A percentile compares a stretch with the other conserved stretches of the same genome.
Conservation (phyloP, 768 basidiomycete species). For the Rhodotorula kratochvilovae region DNA sequence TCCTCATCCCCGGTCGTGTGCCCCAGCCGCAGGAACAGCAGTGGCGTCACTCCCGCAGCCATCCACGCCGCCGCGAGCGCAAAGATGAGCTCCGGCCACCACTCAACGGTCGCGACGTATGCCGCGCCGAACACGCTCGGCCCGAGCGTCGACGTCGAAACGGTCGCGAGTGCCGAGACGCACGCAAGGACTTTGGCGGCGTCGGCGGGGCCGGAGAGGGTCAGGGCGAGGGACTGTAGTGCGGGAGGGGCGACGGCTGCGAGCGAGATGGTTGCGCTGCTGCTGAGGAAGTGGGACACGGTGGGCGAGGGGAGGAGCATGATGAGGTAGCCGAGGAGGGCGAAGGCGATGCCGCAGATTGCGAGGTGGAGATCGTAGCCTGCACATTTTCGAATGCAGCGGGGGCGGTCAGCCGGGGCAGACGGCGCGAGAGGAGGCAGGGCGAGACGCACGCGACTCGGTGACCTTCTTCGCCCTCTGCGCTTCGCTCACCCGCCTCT, state of each 20-base stretch:
- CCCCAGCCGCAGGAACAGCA: background rate
- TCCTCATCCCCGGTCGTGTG: background rate
- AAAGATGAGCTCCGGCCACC: constrained; percentile 67
- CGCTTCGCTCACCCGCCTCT: background rate
- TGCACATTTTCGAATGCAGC: background rate
- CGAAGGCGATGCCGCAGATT: background rate
- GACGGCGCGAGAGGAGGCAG: background rate
- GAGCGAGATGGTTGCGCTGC: constrained; percentile 2
- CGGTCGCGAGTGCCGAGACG: constrained; percentile 21
- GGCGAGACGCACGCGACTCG: background rate
- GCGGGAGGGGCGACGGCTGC: background rate
- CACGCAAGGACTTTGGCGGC: constrained; percentile 28
- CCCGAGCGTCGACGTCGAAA: constrained; percentile 14
- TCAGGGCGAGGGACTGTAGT: constrained; percentile 24
- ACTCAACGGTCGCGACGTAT: constrained; percentile 60
- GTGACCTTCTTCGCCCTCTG: background rate
- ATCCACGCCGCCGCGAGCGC: constrained; percentile 20
- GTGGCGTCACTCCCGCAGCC: background rate
- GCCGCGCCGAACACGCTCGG: constrained; percentile 13
- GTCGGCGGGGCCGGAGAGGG: constrained; percentile 13
- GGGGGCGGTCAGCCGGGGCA: background rate
- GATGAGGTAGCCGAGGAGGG: constrained; percentile 20
- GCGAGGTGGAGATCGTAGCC: constrained; percentile 15
- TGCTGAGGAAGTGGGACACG: constrained; percentile 5
- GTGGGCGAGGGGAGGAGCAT: background rate